These are phyloP conservation scores for Barnettozyma wickerhamii DNA, from an alignment of 805 yeast genomes.

Conservation along the genomic window DNA sequence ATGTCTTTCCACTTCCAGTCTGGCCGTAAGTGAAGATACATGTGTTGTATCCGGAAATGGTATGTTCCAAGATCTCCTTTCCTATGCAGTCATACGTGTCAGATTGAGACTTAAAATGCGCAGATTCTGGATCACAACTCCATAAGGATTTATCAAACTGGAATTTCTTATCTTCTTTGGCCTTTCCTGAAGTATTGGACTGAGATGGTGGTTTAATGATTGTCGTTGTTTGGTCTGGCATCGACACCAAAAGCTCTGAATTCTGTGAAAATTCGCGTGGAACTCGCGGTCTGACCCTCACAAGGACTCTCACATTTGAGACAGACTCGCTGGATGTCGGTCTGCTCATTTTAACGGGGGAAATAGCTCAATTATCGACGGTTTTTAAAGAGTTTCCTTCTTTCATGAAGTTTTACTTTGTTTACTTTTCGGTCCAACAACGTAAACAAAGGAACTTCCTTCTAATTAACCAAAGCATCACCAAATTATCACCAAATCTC, in stretches of 20 bases:
- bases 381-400: conserved; percentile 1
- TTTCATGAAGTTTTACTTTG: not conserved
- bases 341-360: not conserved
- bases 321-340: not conserved
- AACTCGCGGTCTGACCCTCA: conserved; percentile 46
- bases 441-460: too few relatives aligned
- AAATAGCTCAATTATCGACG: not conserved
- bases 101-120: conserved; percentile 42
- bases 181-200: not conserved
- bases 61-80: conserved; percentile 52
- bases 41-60: conserved; percentile 66
- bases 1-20: conserved; percentile 31
- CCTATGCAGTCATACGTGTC: conserved; percentile 53
- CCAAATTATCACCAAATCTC: not conserved
- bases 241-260: conserved; percentile 16
- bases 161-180: conserved; percentile 32
- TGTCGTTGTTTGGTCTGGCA: conserved; percentile 15
- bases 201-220: conserved; percentile 8
- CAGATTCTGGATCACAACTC: conserved; percentile 36
- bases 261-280: conserved; percentile 16
- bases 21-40: conserved; percentile 80
- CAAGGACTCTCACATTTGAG: conserved; percentile 42
- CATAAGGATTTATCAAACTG: conserved; percentile 49
- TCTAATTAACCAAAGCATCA: too few relatives aligned
- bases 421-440: conserved; percentile 8